A percentile compares a stretch with the other conserved stretches of the same genome.
Evolutionary conservation across 2,329 filamentous ascomycete species (phyloP).

Genomic region (Aspergillus felis): DNA sequence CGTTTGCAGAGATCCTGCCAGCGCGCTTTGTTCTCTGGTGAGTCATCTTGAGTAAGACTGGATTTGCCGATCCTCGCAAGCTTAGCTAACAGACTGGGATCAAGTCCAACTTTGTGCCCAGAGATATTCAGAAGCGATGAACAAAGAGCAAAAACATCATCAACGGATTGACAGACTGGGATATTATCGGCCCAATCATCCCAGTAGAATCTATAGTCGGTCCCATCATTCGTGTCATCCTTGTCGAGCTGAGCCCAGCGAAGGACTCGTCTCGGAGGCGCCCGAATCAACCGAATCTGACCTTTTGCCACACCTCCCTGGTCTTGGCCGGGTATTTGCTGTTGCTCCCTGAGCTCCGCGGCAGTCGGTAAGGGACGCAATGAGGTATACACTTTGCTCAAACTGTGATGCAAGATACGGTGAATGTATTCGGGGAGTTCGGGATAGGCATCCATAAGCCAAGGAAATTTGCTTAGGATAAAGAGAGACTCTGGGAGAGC

Average conservation of each 20-base stretch:
- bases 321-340: slow-evolving; percentile 55
- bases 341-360: slow-evolving; percentile 45
- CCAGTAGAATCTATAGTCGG: slow-evolving; percentile 88
- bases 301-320: slow-evolving; percentile 68
- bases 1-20: slow-evolving; percentile 84
- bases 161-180: slow-evolving; percentile 82
- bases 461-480: slow-evolving; percentile 86
- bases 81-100: slow-evolving; percentile 72
- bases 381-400: slow-evolving; percentile 68
- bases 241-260: slow-evolving; percentile 83
- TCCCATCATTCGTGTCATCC: slow-evolving; percentile 68
- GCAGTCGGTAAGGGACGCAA: slow-evolving; percentile 46
- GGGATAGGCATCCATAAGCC: slow-evolving; percentile 80
- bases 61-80: slow-evolving; percentile 78
- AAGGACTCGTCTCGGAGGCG: slow-evolving; percentile 62
- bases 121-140: slow-evolving; percentile 78
- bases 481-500: slow-evolving; percentile 90
- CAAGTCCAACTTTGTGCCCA: slow-evolving; percentile 84
- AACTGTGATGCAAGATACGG: slow-evolving; percentile 76
- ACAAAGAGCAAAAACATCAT: slow-evolving; percentile 86
- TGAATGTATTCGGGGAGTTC: slow-evolving; percentile 78
- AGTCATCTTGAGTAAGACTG: slow-evolving; percentile 67
- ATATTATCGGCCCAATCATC: slow-evolving; percentile 95
- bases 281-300: slow-evolving; percentile 57
- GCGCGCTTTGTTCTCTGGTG: slow-evolving; percentile 65